Percentiles rank a stretch among this genome's conserved stretches.
phyloP scores from a whole-genome alignment of 768 basidiomycete genomes.

The Candolleomyces eurysporus region DNA sequence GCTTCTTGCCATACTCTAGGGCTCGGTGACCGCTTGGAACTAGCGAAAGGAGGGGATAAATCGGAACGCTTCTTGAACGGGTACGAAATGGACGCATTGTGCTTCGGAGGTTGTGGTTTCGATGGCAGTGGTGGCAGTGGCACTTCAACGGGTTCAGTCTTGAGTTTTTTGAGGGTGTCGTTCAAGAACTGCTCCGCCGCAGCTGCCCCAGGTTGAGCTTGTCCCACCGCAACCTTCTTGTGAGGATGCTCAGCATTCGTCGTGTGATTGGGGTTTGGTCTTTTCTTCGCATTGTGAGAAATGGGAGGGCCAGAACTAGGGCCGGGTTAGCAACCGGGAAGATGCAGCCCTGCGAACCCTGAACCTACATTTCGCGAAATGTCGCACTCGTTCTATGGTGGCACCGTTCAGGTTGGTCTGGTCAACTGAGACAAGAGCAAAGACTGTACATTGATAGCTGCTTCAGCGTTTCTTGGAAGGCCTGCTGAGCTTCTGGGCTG shows the following conservation, averaged over 20 bases:
- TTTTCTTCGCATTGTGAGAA: background rate
- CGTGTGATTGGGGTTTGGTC: background rate
- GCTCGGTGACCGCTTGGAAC: too few species aligned
- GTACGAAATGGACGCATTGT: too few species aligned
- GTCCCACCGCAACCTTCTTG: background rate
- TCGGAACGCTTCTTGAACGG: too few species aligned
- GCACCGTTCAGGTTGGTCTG: slow-evolving; percentile 6
- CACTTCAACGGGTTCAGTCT: slow-evolving; percentile 7
- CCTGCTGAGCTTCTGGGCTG: slow-evolving; percentile 7
- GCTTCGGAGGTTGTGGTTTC: too few species aligned
- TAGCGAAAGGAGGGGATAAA: too few species aligned
- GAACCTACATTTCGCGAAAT: slow-evolving; percentile 11
- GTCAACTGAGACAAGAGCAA: background rate
- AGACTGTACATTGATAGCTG: slow-evolving; percentile 29
- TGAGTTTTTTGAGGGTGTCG: background rate
- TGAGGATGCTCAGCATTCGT: background rate
- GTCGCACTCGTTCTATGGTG: slow-evolving; percentile 10
- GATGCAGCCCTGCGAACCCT: background rate
- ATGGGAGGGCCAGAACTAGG: background rate
- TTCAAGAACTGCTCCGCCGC: slow-evolving; percentile 1
- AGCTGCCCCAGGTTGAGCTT: background rate
- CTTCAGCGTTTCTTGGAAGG: slow-evolving; percentile 13
- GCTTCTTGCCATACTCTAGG: too few species aligned
- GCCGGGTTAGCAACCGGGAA: background rate
- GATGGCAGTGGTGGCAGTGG: background rate